Evolutionary conservation across 2,329 filamentous ascomycete species (phyloP).

Genomic region (Xylariaceae sp.): DNA sequence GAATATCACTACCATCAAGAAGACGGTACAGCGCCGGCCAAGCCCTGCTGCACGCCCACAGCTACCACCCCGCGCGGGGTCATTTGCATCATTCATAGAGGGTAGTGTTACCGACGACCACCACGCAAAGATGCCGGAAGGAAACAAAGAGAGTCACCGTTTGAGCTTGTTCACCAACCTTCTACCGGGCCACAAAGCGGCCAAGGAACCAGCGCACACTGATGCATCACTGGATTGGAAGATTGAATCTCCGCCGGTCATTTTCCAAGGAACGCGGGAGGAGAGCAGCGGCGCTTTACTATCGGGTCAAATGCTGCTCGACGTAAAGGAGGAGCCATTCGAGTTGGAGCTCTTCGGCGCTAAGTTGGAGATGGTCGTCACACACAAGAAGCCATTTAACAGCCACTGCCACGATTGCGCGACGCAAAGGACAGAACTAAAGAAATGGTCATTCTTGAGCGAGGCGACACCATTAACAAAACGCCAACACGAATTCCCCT

Average conservation of each 20-base stretch:
- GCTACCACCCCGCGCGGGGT: conserved; percentile 32
- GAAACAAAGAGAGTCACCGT: conserved; percentile 39
- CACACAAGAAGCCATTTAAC: conserved; percentile 78
- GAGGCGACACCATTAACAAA: conserved; percentile 48
- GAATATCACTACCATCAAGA: conserved; percentile 48
- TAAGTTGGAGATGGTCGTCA: conserved; percentile 64
- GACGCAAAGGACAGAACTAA: conserved; percentile 67
- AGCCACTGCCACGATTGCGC: conserved; percentile 75
- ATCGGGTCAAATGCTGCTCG: conserved; percentile 75
- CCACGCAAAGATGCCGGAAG: conserved; percentile 35
- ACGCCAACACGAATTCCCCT: conserved; percentile 75
- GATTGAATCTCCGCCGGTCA: conserved; percentile 82
- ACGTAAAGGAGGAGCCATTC: conserved; percentile 62
- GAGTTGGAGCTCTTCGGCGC: conserved; percentile 72
- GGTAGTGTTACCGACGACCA: conserved; percentile 33
- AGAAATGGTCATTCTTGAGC: conserved; percentile 73
- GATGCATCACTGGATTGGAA: conserved; percentile 48
- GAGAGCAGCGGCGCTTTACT: conserved; percentile 80
- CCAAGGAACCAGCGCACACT: conserved; percentile 39
- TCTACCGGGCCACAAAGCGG: conserved; percentile 36
- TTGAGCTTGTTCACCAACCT: conserved; percentile 39
- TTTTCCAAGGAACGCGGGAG: conserved; percentile 73
- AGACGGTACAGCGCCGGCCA: conserved; percentile 30
- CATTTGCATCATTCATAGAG: conserved; percentile 36
- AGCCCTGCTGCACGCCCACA: conserved; percentile 28